Evolutionary conservation across 2,329 filamentous ascomycete genomes (phyloP).

Genomic region (Pyrenophora teres): DNA sequence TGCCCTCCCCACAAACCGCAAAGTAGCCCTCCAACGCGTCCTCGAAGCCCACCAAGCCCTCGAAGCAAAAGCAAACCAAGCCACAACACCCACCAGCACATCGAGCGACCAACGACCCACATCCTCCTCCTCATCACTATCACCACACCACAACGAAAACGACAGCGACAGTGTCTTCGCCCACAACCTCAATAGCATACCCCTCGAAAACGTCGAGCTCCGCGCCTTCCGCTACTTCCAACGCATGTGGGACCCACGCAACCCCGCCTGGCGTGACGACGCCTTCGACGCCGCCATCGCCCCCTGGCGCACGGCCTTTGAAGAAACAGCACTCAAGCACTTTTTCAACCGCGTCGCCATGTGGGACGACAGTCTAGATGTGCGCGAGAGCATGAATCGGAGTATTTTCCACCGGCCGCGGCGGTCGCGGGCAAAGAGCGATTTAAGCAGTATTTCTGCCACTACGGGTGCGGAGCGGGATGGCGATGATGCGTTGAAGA

Average conservation of each 20-base stretch:
- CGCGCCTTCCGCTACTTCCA: conserved; percentile 29
- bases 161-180: conserved; percentile 15
- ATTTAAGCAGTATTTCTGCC: conserved; percentile 8
- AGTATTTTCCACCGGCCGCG: conserved; percentile 4
- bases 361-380: conserved; percentile 27
- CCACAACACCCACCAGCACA: conserved; percentile 8
- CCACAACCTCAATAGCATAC: conserved; percentile 17
- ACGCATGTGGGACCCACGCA: conserved; percentile 23
- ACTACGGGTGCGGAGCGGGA: not conserved
- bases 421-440: conserved; percentile 10
- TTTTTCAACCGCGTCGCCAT: conserved; percentile 28
- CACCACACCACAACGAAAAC: not conserved
- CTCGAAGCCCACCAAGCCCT: conserved; percentile 24
- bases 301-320: conserved; percentile 17
- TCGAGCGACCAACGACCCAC: conserved; percentile 4
- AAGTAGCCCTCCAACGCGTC: conserved; percentile 20
- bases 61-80: conserved; percentile 10
- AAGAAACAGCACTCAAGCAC: conserved; percentile 26
- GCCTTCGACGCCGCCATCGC: conserved; percentile 23
- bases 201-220: conserved; percentile 25
- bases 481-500: conserved; percentile 25
- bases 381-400: conserved; percentile 3
- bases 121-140: conserved; percentile 9
- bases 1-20: conserved; percentile 19
- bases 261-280: conserved; percentile 10